Conservation (phyloP, 306 rosid species). For the Malus asiatica region DNA sequence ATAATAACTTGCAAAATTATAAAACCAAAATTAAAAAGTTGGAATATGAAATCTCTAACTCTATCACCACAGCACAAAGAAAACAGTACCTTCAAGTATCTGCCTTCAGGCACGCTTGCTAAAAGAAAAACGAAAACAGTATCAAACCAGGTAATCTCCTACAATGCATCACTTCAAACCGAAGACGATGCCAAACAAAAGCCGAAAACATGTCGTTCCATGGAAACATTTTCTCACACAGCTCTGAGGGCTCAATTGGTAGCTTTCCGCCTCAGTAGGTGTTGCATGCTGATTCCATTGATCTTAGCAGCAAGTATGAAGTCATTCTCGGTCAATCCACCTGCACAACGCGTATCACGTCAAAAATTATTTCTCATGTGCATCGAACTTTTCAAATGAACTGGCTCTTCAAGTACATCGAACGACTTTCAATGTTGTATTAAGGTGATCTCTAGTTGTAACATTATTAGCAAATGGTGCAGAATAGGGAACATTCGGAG, state of each 20-base stretch:
- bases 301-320: conserved; percentile 91
- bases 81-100: neutral
- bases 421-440: neutral
- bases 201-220: neutral
- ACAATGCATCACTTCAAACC: neutral
- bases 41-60: too few relatives aligned
- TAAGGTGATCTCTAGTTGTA: too few relatives aligned
- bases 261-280: conserved; percentile 47
- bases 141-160: neutral
- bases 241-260: conserved; percentile 6
- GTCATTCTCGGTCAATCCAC: conserved; percentile 86
- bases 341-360: conserved; percentile 31
- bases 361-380: neutral
- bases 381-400: neutral
- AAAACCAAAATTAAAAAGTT: too few relatives aligned
- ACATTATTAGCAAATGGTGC: too few relatives aligned
- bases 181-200: neutral
- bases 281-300: conserved; percentile 40
- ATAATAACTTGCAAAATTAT: too few relatives aligned
- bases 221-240: neutral
- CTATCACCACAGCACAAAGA: too few relatives aligned
- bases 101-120: neutral
- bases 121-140: neutral
- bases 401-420: neutral
- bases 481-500: too few relatives aligned